Percentiles rank a stretch among this genome's conserved stretches.
These are phyloP conservation scores for Erodium chrysanthum DNA, from an alignment of 441 rosid species.

Conservation along the genomic window DNA sequence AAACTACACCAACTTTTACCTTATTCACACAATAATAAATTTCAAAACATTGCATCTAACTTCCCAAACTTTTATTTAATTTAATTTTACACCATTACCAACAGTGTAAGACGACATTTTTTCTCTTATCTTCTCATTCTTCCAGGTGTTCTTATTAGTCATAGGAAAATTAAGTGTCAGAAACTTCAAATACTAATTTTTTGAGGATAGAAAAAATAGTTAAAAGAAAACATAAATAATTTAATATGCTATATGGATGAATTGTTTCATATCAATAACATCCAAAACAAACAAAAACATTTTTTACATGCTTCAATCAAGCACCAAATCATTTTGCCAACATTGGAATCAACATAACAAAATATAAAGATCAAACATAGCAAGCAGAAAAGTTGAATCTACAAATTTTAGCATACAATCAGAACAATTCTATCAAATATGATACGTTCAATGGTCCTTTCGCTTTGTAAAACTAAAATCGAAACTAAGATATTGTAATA, in stretches of 20 bases:
- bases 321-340: background rate
- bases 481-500: no score
- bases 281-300: background rate
- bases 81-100: background rate
- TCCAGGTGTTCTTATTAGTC: background rate
- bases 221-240: no score
- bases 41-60: background rate
- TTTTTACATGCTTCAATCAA: background rate
- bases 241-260: background rate
- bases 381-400: background rate
- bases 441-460: no score
- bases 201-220: no score
- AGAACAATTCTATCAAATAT: background rate
- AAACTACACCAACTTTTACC: background rate
- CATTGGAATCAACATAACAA: background rate
- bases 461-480: no score
- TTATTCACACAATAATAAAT: background rate
- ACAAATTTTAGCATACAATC: background rate
- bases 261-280: background rate
- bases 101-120: background rate
- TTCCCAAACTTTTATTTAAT: background rate
- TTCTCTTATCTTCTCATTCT: background rate
- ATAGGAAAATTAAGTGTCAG: background rate
- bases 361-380: background rate
- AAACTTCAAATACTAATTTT: background rate